phyloP scores from a whole-genome alignment of 2,329 filamentous ascomycete species.

The Paraphaeosphaeria minitans region DNA sequence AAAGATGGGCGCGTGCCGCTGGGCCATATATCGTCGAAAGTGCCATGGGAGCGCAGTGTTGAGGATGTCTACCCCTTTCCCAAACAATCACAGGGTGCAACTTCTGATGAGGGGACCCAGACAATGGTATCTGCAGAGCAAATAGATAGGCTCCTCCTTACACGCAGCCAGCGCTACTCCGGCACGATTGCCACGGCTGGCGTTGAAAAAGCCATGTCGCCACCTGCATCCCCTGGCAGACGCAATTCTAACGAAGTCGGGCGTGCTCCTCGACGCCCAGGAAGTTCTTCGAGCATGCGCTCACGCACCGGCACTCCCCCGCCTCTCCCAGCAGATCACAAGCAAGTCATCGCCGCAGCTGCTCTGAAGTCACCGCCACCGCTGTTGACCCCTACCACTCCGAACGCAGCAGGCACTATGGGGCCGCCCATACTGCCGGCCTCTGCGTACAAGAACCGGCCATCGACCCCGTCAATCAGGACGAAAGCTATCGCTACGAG shows the following conservation, averaged over 20 bases:
- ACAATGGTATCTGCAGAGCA: constrained; percentile 81
- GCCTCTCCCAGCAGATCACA: constrained; percentile 82
- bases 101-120: constrained; percentile 76
- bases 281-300: constrained; percentile 72
- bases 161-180: constrained; percentile 50
- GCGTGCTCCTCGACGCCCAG: constrained; percentile 62
- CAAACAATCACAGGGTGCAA: constrained; percentile 44
- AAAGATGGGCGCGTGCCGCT: constrained; percentile 31
- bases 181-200: constrained; percentile 35
- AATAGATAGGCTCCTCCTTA: constrained; percentile 75
- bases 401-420: constrained; percentile 73
- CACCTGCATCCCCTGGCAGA: constrained; percentile 43
- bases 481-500: constrained; percentile 51
- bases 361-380: constrained; percentile 56
- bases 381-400: constrained; percentile 42
- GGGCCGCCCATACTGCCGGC: constrained; percentile 84
- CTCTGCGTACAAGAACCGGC: constrained; percentile 65
- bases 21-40: constrained; percentile 30
- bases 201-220: constrained; percentile 38
- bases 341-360: constrained; percentile 81
- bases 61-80: constrained; percentile 12
- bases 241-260: constrained; percentile 32
- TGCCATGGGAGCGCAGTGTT: constrained; percentile 29
- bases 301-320: constrained; percentile 61
- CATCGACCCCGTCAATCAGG: constrained; percentile 50